Evolutionary conservation across 2,329 filamentous ascomycete species (phyloP).

Genomic region (Pezicula carpinea): DNA sequence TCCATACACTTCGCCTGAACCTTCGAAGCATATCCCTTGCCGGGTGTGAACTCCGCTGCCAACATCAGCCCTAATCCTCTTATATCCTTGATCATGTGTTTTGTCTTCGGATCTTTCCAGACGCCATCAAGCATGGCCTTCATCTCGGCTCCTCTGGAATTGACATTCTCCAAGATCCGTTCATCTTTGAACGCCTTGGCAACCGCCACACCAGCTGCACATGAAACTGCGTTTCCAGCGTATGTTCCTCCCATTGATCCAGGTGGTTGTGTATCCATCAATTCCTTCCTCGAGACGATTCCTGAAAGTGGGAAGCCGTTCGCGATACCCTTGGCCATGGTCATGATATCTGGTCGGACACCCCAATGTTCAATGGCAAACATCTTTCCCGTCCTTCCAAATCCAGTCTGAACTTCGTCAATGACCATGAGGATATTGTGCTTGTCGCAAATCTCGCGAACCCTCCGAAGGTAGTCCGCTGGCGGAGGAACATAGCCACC

Average conservation of each 20-base stretch:
- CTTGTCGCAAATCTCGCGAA: constrained; percentile 80
- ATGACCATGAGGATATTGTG: constrained; percentile 91
- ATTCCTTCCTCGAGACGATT: constrained; percentile 12
- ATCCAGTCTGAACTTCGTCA: constrained; percentile 96
- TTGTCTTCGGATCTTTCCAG: constrained; percentile 6
- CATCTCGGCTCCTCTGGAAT: constrained; percentile 8
- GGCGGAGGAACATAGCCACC: constrained; percentile 91
- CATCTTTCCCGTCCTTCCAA: constrained; percentile 89
- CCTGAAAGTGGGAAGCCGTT: constrained; percentile 21
- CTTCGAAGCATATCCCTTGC: constrained; percentile 30
- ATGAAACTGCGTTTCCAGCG: constrained; percentile 11
- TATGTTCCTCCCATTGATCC: constrained; percentile 13
- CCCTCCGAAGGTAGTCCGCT: constrained; percentile 73
- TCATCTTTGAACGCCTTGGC: constrained; percentile 12
- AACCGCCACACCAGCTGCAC: constrained; percentile 12
- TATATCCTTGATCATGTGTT: constrained; percentile 31
- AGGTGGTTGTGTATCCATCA: constrained; percentile 14
- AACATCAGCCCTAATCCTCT: constrained; percentile 35
- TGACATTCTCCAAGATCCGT: constrained; percentile 14
- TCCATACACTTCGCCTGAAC: constrained; percentile 32
- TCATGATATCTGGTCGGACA: constrained; percentile 87
- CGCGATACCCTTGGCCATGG: constrained; percentile 85
- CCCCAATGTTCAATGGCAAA: constrained; percentile 89
- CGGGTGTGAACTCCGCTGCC: constrained; percentile 31
- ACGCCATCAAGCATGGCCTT: constrained; percentile 2